Conservation (phyloP, 1,284 basidiomycete species). For the Sporisorium graminicola region DNA sequence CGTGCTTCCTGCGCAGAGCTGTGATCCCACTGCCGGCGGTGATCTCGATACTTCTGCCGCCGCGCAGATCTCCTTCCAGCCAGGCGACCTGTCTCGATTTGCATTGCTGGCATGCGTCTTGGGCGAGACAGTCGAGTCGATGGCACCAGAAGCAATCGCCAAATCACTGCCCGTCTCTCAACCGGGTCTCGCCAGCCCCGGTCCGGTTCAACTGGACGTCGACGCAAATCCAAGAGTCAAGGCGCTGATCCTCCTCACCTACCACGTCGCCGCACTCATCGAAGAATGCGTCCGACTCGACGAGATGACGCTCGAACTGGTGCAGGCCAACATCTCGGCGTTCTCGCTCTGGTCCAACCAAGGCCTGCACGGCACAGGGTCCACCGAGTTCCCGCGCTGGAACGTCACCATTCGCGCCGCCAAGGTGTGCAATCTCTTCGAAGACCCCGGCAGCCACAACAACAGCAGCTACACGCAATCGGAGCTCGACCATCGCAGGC, state of each 20-base stretch:
- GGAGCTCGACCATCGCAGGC: conserved; percentile 42
- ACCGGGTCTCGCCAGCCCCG: not conserved
- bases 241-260: conserved; percentile 24
- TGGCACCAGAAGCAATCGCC: conserved; percentile 27
- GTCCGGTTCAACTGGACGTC: conserved; percentile 13
- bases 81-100: conserved; percentile 39
- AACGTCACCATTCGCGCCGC: conserved; percentile 45
- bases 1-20: conserved; percentile 26
- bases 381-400: conserved; percentile 45
- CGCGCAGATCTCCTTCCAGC: conserved; percentile 11
- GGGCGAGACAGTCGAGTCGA: conserved; percentile 40
- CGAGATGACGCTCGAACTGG: conserved; percentile 50
- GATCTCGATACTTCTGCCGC: no score
- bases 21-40: not conserved
- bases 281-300: conserved; percentile 46
- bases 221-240: conserved; percentile 30
- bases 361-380: conserved; percentile 34
- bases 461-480: conserved; percentile 3
- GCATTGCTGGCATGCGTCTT: conserved; percentile 39
- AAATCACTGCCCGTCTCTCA: conserved; percentile 17
- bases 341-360: conserved; percentile 50
- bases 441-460: conserved; percentile 31
- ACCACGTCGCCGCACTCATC: conserved; percentile 41
- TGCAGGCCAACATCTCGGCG: conserved; percentile 44
- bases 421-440: conserved; percentile 35